Percentiles rank a stretch among this genome's conserved stretches.
These are phyloP conservation scores for Pelagophyceae sp. DNA, from an alignment of 352 stramenopile species.

Conservation along the genomic window DNA sequence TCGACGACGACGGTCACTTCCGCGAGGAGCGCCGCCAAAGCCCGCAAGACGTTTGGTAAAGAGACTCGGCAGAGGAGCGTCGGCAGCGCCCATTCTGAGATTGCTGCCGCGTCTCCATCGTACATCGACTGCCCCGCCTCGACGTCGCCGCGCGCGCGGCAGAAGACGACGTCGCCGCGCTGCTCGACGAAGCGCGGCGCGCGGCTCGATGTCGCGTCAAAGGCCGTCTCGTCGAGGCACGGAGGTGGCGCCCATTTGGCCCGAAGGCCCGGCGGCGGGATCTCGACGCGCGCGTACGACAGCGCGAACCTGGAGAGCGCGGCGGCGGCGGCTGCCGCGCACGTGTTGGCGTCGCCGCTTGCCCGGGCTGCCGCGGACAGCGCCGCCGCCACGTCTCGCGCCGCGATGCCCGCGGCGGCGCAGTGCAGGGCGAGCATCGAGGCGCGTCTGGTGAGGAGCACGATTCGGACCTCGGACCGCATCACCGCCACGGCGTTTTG, in stretches of 20 bases:
- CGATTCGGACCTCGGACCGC: background rate
- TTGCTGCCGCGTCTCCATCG: background rate
- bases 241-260: background rate
- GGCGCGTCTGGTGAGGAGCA: background rate
- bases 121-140: background rate
- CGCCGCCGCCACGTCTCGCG: background rate
- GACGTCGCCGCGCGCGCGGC: background rate
- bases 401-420: background rate
- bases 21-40: background rate
- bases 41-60: background rate
- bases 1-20: background rate
- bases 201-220: background rate
- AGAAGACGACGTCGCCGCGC: background rate
- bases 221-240: background rate
- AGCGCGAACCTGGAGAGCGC: background rate
- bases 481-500: background rate
- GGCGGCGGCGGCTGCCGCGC: background rate
- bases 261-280: background rate
- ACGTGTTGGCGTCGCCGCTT: background rate
- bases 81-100: background rate
- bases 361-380: background rate
- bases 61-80: background rate
- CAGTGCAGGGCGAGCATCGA: background rate
- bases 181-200: background rate
- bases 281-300: background rate